phyloP scores from a whole-genome alignment of 441 rosid species.

The Hura crepitans region DNA sequence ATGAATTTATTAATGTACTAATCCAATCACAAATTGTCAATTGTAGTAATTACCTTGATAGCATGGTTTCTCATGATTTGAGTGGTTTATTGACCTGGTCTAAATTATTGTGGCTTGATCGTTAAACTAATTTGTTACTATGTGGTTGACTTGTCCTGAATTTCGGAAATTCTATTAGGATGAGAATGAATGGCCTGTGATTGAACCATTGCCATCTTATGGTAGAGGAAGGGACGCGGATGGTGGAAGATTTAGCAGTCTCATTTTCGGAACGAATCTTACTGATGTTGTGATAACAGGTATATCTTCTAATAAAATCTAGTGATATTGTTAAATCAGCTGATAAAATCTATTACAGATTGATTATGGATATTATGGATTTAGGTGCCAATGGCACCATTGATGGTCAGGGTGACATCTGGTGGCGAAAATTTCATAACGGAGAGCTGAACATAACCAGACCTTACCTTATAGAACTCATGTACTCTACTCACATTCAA shows the following conservation, averaged over 20 bases:
- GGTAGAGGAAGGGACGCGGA: constrained; percentile 69
- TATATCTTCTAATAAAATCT: constrained; percentile 14
- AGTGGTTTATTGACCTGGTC: too few species aligned
- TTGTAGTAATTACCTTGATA: too few species aligned
- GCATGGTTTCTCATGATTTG: too few species aligned
- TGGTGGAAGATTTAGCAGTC: constrained; percentile 54
- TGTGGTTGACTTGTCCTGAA: constrained; percentile 5
- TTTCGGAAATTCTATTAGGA: constrained; percentile 36
- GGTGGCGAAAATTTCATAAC: constrained; percentile 65
- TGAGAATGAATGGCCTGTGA: constrained; percentile 55
- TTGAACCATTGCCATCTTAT: constrained; percentile 55
- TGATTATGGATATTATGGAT: constrained; percentile 9
- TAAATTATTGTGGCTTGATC: neutral
- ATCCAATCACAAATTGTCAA: too few species aligned
- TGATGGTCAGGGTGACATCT: constrained; percentile 66
- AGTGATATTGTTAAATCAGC: neutral
- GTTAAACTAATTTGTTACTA: neutral
- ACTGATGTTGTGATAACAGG: constrained; percentile 72
- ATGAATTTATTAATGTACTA: too few species aligned
- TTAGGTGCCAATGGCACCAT: constrained; percentile 78
- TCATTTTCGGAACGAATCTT: constrained; percentile 66
- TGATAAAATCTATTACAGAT: neutral
- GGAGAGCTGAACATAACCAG: constrained; percentile 50
- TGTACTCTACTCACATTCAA: constrained; percentile 55
- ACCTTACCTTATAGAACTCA: constrained; percentile 72